These are phyloP conservation scores for Achlya hypogyna DNA, from an alignment of 352 stramenopile genomes.

Conservation along the genomic window DNA sequence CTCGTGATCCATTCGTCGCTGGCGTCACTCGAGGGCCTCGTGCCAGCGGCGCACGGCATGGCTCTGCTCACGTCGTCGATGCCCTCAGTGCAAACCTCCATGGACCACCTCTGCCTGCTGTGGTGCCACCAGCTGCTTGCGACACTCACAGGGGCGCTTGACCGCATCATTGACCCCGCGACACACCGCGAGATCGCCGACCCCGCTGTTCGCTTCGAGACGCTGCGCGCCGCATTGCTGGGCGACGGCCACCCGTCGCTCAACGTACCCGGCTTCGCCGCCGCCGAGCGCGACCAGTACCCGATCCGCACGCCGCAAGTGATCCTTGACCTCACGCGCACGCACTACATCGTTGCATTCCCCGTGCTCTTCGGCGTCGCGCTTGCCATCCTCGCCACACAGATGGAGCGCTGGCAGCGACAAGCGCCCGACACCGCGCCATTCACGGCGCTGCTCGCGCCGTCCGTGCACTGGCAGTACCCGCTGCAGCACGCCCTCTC, in stretches of 20 bases:
- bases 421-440: constrained; percentile 32
- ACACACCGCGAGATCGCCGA: constrained; percentile 36
- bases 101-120: constrained; percentile 75
- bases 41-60: constrained; percentile 28
- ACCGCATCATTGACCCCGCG: constrained; percentile 44
- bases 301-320: not conserved
- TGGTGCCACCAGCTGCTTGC: constrained; percentile 81
- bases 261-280: constrained; percentile 40
- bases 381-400: constrained; percentile 52
- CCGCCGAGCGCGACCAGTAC: constrained; percentile 32
- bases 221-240: constrained; percentile 38
- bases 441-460: constrained; percentile 53
- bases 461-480: constrained; percentile 30
- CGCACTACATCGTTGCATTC: constrained; percentile 33
- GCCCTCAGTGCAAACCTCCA: constrained; percentile 43
- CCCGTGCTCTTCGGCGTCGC: constrained; percentile 57
- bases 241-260: constrained; percentile 24
- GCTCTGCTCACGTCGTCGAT: constrained; percentile 48
- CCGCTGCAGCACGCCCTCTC: not conserved
- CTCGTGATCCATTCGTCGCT: constrained; percentile 52
- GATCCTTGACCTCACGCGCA: constrained; percentile 27
- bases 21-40: constrained; percentile 30
- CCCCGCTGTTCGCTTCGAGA: constrained; percentile 31
- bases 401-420: constrained; percentile 58
- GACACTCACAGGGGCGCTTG: constrained; percentile 46